A percentile compares a stretch with the other conserved stretches of the same genome.
Conservation (phyloP, 179 eudicot genomes). For the Dionaea muscipula region DNA sequence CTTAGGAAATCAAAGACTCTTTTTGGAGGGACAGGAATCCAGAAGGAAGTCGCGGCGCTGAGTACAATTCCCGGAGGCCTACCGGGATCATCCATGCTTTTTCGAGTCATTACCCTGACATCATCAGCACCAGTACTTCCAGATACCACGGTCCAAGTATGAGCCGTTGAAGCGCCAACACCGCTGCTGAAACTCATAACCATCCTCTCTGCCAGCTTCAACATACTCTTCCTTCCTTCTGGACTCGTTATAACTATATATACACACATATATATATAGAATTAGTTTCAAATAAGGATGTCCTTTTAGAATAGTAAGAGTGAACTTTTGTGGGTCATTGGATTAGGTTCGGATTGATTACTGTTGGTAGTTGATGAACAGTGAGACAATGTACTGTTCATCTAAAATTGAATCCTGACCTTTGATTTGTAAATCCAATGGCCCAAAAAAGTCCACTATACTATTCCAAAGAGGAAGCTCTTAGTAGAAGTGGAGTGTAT, state of each 20-base stretch:
- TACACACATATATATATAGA: too few relatives aligned
- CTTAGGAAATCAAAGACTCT: slow-evolving; percentile 48
- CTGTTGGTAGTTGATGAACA: too few relatives aligned
- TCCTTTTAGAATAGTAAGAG: too few relatives aligned
- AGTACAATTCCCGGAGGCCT: slow-evolving; percentile 53
- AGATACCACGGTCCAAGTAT: slow-evolving; percentile 46
- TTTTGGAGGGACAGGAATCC: slow-evolving; percentile 49
- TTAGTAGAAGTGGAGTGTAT: too few relatives aligned
- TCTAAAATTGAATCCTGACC: too few relatives aligned
- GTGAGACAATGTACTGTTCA: too few relatives aligned
- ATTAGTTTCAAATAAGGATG: too few relatives aligned
- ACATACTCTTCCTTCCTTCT: slow-evolving; percentile 48
- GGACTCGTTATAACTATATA: slow-evolving; percentile 35
- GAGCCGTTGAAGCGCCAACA: slow-evolving; percentile 48
- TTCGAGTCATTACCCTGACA: slow-evolving; percentile 51
- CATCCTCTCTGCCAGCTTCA: slow-evolving; percentile 54
- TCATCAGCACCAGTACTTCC: slow-evolving; percentile 49
- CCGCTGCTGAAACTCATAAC: slow-evolving; percentile 49
- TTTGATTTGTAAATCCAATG: too few relatives aligned
- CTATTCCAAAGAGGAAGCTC: too few relatives aligned
- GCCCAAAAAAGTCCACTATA: too few relatives aligned
- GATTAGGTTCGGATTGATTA: too few relatives aligned
- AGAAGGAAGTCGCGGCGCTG: slow-evolving; percentile 52
- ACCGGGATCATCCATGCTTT: slow-evolving; percentile 55
- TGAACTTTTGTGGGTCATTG: too few relatives aligned